Evolutionary conservation across 108 stramenopile species (phyloP).

Genomic region (Nitzschia inconspicua): DNA sequence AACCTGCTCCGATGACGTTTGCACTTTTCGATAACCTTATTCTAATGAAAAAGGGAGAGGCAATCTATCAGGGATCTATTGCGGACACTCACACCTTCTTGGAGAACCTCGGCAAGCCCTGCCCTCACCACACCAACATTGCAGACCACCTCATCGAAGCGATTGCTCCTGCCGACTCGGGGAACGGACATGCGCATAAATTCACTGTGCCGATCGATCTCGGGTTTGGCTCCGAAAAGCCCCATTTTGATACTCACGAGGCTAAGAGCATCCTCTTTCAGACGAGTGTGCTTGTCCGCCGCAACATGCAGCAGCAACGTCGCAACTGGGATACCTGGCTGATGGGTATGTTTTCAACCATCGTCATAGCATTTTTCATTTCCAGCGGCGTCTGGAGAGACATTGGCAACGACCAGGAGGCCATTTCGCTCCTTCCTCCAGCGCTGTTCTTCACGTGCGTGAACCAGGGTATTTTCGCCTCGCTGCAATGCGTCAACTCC

Average conservation of each 20-base stretch:
- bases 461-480: slow-evolving; percentile 8
- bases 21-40: slow-evolving; percentile 56
- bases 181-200: background rate
- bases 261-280: slow-evolving; percentile 11
- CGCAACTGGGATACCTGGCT: slow-evolving; percentile 7
- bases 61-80: slow-evolving; percentile 52
- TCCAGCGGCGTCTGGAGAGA: slow-evolving; percentile 1
- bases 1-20: slow-evolving; percentile 72
- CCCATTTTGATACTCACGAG: background rate
- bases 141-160: slow-evolving; percentile 69
- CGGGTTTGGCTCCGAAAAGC: slow-evolving; percentile 1
- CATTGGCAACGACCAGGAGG: slow-evolving; percentile 14
- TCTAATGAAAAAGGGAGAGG: slow-evolving; percentile 46
- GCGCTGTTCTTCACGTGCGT: slow-evolving; percentile 12
- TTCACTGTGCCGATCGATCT: slow-evolving; percentile 11
- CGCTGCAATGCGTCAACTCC: slow-evolving; percentile 7
- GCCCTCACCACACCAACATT: slow-evolving; percentile 59
- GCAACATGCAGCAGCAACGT: slow-evolving; percentile 10
- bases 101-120: slow-evolving; percentile 36
- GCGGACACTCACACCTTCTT: slow-evolving; percentile 20
- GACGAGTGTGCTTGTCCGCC: slow-evolving; percentile 7
- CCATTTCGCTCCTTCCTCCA: slow-evolving; percentile 2
- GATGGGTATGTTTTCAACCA: slow-evolving; percentile 2
- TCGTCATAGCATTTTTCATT: slow-evolving; percentile 7
- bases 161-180: background rate